Evolutionary conservation across 23 red algal species (phyloP).

Genomic region (Gracilaria domingensis): DNA sequence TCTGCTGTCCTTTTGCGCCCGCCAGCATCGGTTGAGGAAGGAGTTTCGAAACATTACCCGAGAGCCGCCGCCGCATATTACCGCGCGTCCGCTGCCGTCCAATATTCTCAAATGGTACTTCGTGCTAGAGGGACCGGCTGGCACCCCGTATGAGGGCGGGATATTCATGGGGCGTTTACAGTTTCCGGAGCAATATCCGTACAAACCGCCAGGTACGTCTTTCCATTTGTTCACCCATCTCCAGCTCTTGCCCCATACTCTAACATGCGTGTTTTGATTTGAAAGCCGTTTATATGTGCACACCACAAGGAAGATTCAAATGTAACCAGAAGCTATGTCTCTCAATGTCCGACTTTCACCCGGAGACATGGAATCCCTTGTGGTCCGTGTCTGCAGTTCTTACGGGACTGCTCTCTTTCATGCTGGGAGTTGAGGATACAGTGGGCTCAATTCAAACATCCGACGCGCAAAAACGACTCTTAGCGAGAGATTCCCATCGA

Average conservation of each 20-base stretch:
- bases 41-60: slow-evolving; percentile 86
- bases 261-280: too few relatives aligned
- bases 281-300: slow-evolving; percentile 88
- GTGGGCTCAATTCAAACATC: slow-evolving; percentile 83
- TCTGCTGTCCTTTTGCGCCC: background rate
- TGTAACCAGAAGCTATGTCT: slow-evolving; percentile 84
- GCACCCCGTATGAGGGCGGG: slow-evolving; percentile 84
- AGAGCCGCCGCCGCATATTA: slow-evolving; percentile 86
- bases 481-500: slow-evolving; percentile 67
- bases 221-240: background rate
- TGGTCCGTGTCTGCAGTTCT: slow-evolving; percentile 85
- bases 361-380: slow-evolving; percentile 90
- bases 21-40: slow-evolving; percentile 82
- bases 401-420: slow-evolving; percentile 92
- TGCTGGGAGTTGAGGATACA: slow-evolving; percentile 79
- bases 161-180: slow-evolving; percentile 85
- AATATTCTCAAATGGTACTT: slow-evolving; percentile 96
- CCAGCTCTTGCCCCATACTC: background rate
- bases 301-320: slow-evolving; percentile 86
- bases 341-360: slow-evolving; percentile 91
- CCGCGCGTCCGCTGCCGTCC: slow-evolving; percentile 81
- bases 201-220: slow-evolving; percentile 86
- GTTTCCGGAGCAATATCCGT: slow-evolving; percentile 93
- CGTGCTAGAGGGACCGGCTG: slow-evolving; percentile 77
- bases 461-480: slow-evolving; percentile 53